Base-by-base conservation (phyloP, 768 basidiomycete species). In the Mycena amicta region DNA sequence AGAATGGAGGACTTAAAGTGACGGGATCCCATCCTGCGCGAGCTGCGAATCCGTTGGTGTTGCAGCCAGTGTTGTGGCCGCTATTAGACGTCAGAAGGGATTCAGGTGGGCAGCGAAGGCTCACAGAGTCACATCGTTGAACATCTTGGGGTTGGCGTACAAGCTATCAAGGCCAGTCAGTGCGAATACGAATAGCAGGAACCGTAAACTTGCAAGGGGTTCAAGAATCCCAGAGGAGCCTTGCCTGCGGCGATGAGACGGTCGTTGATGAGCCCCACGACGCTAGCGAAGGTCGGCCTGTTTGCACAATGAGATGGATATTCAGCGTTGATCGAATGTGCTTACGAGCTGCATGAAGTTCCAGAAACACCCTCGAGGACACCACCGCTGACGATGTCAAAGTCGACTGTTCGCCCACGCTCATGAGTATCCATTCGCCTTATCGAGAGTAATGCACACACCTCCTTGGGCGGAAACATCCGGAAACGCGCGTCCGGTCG, bases 211-310 rank as follows among this genome's bases (percentile, higher is more conserved):
- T 28, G 66, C 60, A 56, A 66, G 20, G 68, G 70, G 55, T 71
- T 70, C 59, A 68, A 57, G 61, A 68, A 71, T 11, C 82, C 81
- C 12, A 83, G 68, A 2, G 77, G 29, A 2, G 67, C 39, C 56
- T 72, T 73, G 0, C 74, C 73, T 0, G 67, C 71, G 1, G 63
- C 70, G 16, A 80, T 53, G n/a, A 77, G 74, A 0, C 72, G 71
- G 49, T 83, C 80, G 41, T 83, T 82, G 37, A 84, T 63, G 62
- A 83, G 73, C 0, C 79, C 49, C 23, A 46, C 0, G 77, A 26
- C 3, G 74, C 74, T 12, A 78, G 80, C 5, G 83, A 45, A 45
- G 8, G 43, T 8, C 12, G 43, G 43, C 20, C 43, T 45, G 43
- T 23, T 18, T n/a, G n/a, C n/a, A n/a, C n/a, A n/a, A n/a, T n/a